A percentile compares a stretch with the other conserved stretches of the same genome.
These are phyloP conservation scores for Exophiala sideris DNA, from an alignment of 2,329 filamentous ascomycete genomes.

Conservation along the genomic window DNA sequence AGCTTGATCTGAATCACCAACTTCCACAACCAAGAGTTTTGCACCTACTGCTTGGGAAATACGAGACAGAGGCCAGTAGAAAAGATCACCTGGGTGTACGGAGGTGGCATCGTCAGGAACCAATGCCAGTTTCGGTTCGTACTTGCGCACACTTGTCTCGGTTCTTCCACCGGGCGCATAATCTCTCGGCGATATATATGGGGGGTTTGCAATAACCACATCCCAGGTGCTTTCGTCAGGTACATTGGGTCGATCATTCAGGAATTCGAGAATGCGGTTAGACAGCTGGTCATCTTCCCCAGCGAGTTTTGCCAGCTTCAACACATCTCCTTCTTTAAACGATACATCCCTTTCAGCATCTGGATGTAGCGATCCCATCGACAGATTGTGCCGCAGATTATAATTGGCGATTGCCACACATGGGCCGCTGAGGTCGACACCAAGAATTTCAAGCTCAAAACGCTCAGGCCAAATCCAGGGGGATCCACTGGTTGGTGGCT, in stretches of 20 bases:
- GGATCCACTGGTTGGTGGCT: not conserved
- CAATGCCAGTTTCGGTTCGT: slow-evolving; percentile 76
- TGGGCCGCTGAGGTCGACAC: slow-evolving; percentile 67
- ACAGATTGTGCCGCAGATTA: slow-evolving; percentile 59
- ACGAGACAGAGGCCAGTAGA: slow-evolving; percentile 65
- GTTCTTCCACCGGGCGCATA: slow-evolving; percentile 60
- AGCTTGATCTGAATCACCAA: slow-evolving; percentile 68
- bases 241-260: not conserved
- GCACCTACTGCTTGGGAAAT: slow-evolving; percentile 52
- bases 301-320: slow-evolving; percentile 21
- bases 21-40: slow-evolving; percentile 63
- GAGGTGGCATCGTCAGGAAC: slow-evolving; percentile 47
- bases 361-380: slow-evolving; percentile 28
- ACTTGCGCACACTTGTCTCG: slow-evolving; percentile 68
- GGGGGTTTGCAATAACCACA: slow-evolving; percentile 82
- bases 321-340: slow-evolving; percentile 49
- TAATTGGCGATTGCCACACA: slow-evolving; percentile 64
- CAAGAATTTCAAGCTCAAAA: slow-evolving; percentile 53
- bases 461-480: not conserved
- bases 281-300: not conserved
- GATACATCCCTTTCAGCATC: slow-evolving; percentile 36
- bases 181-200: slow-evolving; percentile 71
- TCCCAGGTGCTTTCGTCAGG: slow-evolving; percentile 42
- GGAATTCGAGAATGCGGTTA: not conserved
- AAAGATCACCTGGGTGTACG: slow-evolving; percentile 48